A percentile compares a stretch with the other conserved stretches of the same genome.
These are phyloP conservation scores for Ophiosphaerella herpotricha DNA, from an alignment of 2,329 filamentous ascomycete genomes.

Conservation along the genomic window DNA sequence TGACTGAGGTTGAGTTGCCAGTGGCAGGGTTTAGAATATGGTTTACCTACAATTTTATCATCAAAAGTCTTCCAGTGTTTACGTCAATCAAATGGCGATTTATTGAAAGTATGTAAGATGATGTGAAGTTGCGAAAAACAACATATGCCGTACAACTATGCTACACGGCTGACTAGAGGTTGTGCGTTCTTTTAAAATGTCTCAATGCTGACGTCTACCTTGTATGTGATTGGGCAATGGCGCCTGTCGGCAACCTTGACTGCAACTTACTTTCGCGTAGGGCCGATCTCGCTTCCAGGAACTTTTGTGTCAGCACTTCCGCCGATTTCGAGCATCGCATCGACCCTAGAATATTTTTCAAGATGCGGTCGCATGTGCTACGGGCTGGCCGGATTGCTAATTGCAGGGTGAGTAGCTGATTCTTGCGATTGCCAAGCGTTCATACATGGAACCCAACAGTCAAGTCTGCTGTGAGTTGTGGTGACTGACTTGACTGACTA, in stretches of 20 bases:
- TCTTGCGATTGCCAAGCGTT: conserved; percentile 4
- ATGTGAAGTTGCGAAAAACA: no score
- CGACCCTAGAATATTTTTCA: conserved; percentile 23
- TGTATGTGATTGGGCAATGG: conserved; percentile 28
- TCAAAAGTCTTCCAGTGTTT: no score
- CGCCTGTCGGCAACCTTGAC: conserved; percentile 8
- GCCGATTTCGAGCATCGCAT: conserved; percentile 17
- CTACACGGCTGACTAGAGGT: no score
- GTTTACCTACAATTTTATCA: no score
- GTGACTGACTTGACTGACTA: conserved; percentile 11
- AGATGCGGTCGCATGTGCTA: conserved; percentile 43
- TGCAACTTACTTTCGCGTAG: conserved; percentile 12
- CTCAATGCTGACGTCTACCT: conserved; percentile 17
- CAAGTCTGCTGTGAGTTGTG: background rate
- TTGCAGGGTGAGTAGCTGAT: conserved; percentile 34
- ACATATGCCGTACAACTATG: no score
- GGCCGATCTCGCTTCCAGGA: conserved; percentile 34
- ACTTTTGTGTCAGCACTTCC: conserved; percentile 29
- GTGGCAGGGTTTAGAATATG: no score
- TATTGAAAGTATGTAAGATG: no score
- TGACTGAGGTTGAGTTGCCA: no score
- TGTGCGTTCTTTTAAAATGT: no score
- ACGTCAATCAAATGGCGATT: no score
- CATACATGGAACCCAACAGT: background rate
- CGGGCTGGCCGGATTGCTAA: conserved; percentile 36